phyloP scores from a whole-genome alignment of 2,329 filamentous ascomycete species.

The Harringtonia aguacate region DNA sequence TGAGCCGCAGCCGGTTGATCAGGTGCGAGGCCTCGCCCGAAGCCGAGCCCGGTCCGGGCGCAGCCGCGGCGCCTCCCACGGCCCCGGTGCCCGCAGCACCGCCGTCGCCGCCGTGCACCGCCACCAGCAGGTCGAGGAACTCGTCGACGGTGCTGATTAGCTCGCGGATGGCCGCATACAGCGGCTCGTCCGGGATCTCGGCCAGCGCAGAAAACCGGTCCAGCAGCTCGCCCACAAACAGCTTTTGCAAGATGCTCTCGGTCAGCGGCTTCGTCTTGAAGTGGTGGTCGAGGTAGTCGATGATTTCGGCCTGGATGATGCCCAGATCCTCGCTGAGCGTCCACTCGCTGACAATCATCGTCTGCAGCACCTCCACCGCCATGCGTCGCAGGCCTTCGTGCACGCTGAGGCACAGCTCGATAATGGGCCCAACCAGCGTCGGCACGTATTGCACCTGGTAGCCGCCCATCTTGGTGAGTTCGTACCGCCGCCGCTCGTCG shows the following conservation, averaged over 20 bases:
- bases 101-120: slow-evolving; percentile 69
- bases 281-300: slow-evolving; percentile 80
- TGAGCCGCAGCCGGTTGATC: slow-evolving; percentile 78
- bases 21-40: slow-evolving; percentile 66
- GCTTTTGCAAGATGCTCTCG: slow-evolving; percentile 82
- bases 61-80: not conserved
- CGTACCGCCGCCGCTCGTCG: slow-evolving; percentile 70
- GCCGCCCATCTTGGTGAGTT: slow-evolving; percentile 75
- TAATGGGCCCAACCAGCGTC: slow-evolving; percentile 77
- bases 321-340: slow-evolving; percentile 85
- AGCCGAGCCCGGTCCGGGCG: not conserved
- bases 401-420: slow-evolving; percentile 89
- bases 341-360: slow-evolving; percentile 99
- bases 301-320: slow-evolving; percentile 90
- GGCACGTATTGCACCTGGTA: slow-evolving; percentile 99
- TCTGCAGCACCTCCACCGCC: slow-evolving; percentile 86
- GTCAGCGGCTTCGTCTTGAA: slow-evolving; percentile 85
- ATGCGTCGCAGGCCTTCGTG: slow-evolving; percentile 84
- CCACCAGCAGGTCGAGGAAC: slow-evolving; percentile 80
- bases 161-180: slow-evolving; percentile 66
- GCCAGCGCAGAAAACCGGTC: slow-evolving; percentile 67
- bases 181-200: slow-evolving; percentile 54
- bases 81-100: slow-evolving; percentile 16
- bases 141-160: slow-evolving; percentile 81
- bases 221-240: slow-evolving; percentile 80